These are phyloP conservation scores for Trametes cingulata DNA, from an alignment of 768 basidiomycete species.

Conservation along the genomic window DNA sequence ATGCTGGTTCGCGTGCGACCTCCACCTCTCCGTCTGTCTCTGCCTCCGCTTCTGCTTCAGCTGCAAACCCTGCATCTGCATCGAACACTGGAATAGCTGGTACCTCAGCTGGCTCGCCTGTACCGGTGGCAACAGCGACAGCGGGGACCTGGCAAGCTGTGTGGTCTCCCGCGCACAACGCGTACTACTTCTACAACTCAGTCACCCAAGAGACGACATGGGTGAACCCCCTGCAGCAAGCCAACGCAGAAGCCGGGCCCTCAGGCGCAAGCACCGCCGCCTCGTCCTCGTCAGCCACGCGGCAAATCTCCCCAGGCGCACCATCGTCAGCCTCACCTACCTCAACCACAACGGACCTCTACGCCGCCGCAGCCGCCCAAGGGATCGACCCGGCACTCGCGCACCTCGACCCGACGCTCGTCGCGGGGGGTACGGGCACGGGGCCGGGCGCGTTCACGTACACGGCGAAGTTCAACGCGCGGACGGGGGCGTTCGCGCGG, in stretches of 20 bases:
- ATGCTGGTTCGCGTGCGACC: conserved; percentile 2
- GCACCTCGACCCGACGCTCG: conserved; percentile 73
- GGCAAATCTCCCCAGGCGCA: neutral
- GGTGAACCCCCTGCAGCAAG: conserved; percentile 66
- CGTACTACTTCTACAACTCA: conserved; percentile 85
- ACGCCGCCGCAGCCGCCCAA: conserved; percentile 71
- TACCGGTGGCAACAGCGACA: conserved; percentile 16
- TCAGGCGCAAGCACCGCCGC: conserved; percentile 28
- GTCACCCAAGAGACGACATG: conserved; percentile 81
- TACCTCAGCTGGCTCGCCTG: neutral
- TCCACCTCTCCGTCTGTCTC: conserved; percentile 12
- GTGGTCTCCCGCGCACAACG: conserved; percentile 72
- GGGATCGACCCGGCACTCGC: conserved; percentile 86
- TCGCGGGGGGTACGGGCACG: conserved; percentile 33
- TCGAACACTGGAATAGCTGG: neutral
- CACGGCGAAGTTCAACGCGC: conserved; percentile 78
- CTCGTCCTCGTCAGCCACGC: conserved; percentile 7
- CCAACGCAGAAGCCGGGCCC: conserved; percentile 29
- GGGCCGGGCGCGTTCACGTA: conserved; percentile 41
- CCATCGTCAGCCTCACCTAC: conserved; percentile 27
- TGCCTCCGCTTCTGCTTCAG: conserved; percentile 4
- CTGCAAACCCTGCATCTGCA: conserved; percentile 8
- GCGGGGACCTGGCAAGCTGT: conserved; percentile 72
- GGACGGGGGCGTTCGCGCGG: conserved; percentile 74
- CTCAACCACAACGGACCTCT: conserved; percentile 46